Evolutionary conservation across 352 stramenopile species (phyloP).

Genomic region (Globisporangium irregulare): DNA sequence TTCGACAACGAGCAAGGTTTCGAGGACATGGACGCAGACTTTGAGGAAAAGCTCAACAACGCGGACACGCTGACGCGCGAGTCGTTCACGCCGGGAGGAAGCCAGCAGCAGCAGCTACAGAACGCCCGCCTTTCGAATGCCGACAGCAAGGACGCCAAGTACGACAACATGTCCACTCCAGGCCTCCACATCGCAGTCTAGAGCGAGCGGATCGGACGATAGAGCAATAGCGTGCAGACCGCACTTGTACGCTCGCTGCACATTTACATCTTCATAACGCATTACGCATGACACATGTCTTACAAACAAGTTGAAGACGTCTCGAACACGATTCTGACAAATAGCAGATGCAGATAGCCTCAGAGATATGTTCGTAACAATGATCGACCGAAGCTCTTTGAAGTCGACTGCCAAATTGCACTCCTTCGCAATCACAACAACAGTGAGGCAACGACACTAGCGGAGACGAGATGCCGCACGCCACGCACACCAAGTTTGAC

Average conservation of each 20-base stretch:
- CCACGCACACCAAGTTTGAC: slow-evolving; percentile 36
- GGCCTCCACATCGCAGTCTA: slow-evolving; percentile 11
- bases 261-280: too few species aligned
- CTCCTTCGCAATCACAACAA: too few species aligned
- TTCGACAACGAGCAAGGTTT: slow-evolving; percentile 60
- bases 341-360: too few species aligned
- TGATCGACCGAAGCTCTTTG: too few species aligned
- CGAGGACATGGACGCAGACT: slow-evolving; percentile 59
- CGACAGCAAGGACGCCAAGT: slow-evolving; percentile 12
- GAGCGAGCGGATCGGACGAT: background rate
- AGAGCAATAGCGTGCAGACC: too few species aligned
- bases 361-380: too few species aligned
- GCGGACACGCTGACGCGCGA: slow-evolving; percentile 16
- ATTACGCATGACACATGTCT: too few species aligned
- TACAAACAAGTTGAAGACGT: too few species aligned
- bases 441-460: background rate
- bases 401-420: too few species aligned
- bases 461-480: background rate
- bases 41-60: slow-evolving; percentile 27
- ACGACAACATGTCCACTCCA: slow-evolving; percentile 14
- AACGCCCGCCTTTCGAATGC: background rate
- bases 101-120: background rate
- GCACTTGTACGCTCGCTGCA: too few species aligned
- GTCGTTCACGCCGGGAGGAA: slow-evolving; percentile 9
- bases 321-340: too few species aligned